These are phyloP conservation scores for Noccaea caerulescens DNA, from an alignment of 345 rosid genomes.

Conservation along the genomic window DNA sequence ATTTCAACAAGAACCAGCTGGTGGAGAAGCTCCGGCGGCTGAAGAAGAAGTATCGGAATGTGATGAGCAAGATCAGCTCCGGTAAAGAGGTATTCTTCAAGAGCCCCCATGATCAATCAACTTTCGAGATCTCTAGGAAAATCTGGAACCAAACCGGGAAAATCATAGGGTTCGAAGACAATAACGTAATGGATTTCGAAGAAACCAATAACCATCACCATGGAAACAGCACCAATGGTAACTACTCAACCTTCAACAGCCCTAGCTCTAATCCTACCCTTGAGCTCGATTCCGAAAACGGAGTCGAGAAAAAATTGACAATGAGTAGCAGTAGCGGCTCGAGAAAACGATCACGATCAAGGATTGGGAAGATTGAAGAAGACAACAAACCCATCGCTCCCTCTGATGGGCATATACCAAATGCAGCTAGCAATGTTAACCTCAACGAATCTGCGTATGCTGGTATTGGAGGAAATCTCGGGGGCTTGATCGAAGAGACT, in stretches of 20 bases:
- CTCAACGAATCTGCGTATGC: constrained; percentile 40
- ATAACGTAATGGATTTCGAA: constrained; percentile 64
- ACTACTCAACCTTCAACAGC: constrained; percentile 33
- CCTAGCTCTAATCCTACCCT: constrained; percentile 36
- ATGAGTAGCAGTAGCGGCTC: constrained; percentile 47
- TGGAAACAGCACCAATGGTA: constrained; percentile 32
- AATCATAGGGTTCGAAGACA: constrained; percentile 57
- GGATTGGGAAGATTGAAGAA: constrained; percentile 58
- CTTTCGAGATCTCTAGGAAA: constrained; percentile 94
- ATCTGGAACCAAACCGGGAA: constrained; percentile 69
- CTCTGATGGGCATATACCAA: constrained; percentile 23
- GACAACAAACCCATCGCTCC: constrained; percentile 50
- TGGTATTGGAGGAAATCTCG: constrained; percentile 39
- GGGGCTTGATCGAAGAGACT: constrained; percentile 43
- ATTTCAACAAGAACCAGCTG: constrained; percentile 94
- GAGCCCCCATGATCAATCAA: constrained; percentile 88
- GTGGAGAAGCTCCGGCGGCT: constrained; percentile 91
- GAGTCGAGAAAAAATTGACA: constrained; percentile 49
- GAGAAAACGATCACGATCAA: constrained; percentile 56
- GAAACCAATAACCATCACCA: constrained; percentile 52
- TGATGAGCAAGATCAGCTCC: constrained; percentile 66
- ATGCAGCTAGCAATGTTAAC: constrained; percentile 41
- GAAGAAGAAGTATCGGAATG: constrained; percentile 93
- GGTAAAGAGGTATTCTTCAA: constrained; percentile 91
- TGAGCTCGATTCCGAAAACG: constrained; percentile 51